Evolutionary conservation across 768 basidiomycete genomes (phyloP).

Genomic region (Rhizopogon roseolus): DNA sequence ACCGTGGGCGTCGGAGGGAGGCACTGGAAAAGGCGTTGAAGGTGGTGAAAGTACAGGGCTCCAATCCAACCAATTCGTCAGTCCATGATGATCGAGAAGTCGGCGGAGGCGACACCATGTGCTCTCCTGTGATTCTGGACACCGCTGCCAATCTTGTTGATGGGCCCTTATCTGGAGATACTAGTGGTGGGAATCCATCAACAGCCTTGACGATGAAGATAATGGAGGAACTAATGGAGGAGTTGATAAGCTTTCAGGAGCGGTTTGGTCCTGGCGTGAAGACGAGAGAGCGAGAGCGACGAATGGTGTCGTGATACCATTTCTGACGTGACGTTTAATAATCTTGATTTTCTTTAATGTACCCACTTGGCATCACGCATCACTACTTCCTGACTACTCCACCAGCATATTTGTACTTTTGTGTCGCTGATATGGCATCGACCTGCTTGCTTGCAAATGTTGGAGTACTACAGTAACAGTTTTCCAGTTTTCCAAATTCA

Average conservation of each 20-base stretch:
- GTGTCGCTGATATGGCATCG: background rate
- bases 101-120: slow-evolving; percentile 9
- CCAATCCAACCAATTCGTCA: slow-evolving; percentile 4
- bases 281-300: slow-evolving; percentile 48
- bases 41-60: slow-evolving; percentile 6
- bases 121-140: slow-evolving; percentile 32
- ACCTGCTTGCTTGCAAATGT: background rate
- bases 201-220: slow-evolving; percentile 58
- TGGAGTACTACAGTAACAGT: too few relatives aligned
- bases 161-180: slow-evolving; percentile 5
- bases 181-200: slow-evolving; percentile 2
- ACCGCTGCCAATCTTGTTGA: slow-evolving; percentile 10
- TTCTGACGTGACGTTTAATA: slow-evolving; percentile 3
- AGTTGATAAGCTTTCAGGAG: slow-evolving; percentile 86
- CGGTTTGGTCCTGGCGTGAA: slow-evolving; percentile 63
- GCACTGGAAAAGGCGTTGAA: slow-evolving; percentile 56
- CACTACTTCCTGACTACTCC: background rate
- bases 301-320: slow-evolving; percentile 29
- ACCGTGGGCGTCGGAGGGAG: slow-evolving; percentile 64
- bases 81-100: slow-evolving; percentile 13
- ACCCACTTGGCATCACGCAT: background rate
- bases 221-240: slow-evolving; percentile 91
- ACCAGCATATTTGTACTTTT: slow-evolving; percentile 4
- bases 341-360: slow-evolving; percentile 11
- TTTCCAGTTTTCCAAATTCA: background rate